Percentiles rank a stretch among this genome's conserved stretches.
Evolutionary conservation across 371 early-diverging fungal species (phyloP).

Genomic region (Cokeromyces recurvatus): DNA sequence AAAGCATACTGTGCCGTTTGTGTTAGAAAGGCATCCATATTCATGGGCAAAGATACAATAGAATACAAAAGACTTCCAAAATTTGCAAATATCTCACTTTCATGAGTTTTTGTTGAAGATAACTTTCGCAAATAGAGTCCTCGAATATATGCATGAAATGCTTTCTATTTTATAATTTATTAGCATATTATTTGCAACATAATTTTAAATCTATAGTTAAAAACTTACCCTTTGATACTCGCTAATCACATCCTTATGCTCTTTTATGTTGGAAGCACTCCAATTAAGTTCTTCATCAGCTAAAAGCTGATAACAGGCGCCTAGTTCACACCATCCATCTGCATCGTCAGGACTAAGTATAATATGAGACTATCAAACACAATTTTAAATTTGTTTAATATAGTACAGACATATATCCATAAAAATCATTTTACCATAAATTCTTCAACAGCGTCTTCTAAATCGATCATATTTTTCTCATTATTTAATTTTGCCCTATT

Average conservation of each 20-base stretch:
- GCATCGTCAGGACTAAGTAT: constrained; percentile 53
- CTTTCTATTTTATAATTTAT: constrained; percentile 35
- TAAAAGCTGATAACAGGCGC: constrained; percentile 47
- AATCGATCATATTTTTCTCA: constrained; percentile 53
- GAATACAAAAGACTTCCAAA: constrained; percentile 62
- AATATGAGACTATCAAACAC: constrained; percentile 14
- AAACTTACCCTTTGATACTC: constrained; percentile 54
- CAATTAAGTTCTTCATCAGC: constrained; percentile 66
- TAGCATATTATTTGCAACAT: neutral
- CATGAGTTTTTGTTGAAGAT: neutral
- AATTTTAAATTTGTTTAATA: too few relatives aligned
- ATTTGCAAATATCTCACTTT: constrained; percentile 39
- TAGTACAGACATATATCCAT: too few relatives aligned
- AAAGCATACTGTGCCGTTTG: constrained; percentile 4
- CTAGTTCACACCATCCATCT: constrained; percentile 66
- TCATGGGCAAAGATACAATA: constrained; percentile 66
- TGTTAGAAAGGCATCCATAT: constrained; percentile 45
- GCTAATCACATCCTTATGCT: constrained; percentile 44
- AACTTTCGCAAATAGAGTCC: constrained; percentile 24
- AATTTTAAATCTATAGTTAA: too few relatives aligned
- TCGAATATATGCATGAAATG: constrained; percentile 51
- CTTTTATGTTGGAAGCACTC: constrained; percentile 59
- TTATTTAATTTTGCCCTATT: constrained; percentile 49
- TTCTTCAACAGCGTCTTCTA: constrained; percentile 57
- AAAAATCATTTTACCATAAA: constrained; percentile 55